Base-by-base conservation (phyloP, 208 protist genomes). In the Crithidia sp. region DNA sequence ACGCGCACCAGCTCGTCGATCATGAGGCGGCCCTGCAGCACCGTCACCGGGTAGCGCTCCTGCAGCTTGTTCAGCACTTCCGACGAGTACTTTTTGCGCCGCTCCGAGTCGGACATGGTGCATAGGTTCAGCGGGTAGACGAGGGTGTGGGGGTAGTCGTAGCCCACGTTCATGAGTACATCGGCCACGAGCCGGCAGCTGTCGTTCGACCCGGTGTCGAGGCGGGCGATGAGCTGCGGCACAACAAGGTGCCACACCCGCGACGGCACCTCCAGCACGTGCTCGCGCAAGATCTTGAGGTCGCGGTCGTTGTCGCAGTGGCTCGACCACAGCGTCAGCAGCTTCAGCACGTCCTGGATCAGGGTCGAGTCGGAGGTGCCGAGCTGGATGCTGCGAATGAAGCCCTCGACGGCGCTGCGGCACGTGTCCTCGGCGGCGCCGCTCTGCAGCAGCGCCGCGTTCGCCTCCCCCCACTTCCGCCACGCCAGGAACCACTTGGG, bases 71-170 rank as follows among this genome's bases (percentile, higher is more conserved):
- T 75, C 54, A 97, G 70, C 75, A 97, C 91, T 47, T 83, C 80
- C 41, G 77, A 84, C 7, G 93, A 92, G 72, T 79, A 92, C 49
- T 78, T 77, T 63, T 90, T 90, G 8, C 92, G 87, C 17, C 89
- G 79, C 66, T 90, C 88, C 14, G 89, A 88, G 60, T 91, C 83
- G 5, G 90, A 93, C 84, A 90, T 95, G 43, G 92, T 87, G 68
- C 98, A 98, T 17, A 99, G 97, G 58, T 98, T 99, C 3, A 99
- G 87, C 67, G 99, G 98, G 89, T 99, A 99, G 40, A 99, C 92
- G 19, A 99, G 85, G 0, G 98, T 98, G 73, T 99, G 98, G 17
- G 99, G 99, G 84, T 99, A 99, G 68, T 97, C 89, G 71, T 97
- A 95, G 28, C 96, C 97, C 36, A 99, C 91, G 57, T 78, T 78